Conservation (phyloP, 768 basidiomycete species). For the Cyclocybe cylindracea region DNA sequence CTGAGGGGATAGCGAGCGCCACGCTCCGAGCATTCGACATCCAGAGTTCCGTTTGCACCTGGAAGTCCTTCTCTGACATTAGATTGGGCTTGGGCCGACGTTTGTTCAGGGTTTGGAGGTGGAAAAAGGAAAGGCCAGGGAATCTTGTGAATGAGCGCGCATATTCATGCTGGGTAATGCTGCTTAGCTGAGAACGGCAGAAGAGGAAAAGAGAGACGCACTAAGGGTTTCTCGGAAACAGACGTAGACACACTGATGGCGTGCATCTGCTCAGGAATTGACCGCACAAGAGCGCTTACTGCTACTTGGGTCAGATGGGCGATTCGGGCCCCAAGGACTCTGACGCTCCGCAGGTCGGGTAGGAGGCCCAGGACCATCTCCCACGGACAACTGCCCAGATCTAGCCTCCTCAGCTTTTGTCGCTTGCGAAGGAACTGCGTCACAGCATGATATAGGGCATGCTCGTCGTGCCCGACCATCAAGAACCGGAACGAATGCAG, state of each 20-base stretch:
- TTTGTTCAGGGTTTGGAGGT: constrained; percentile 48
- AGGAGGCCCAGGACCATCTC: constrained; percentile 54
- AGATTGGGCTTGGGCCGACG: constrained; percentile 57
- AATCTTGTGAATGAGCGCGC: constrained; percentile 49
- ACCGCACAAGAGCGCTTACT: constrained; percentile 37
- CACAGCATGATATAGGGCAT: constrained; percentile 51
- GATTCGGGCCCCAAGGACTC: constrained; percentile 61
- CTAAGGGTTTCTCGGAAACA: constrained; percentile 52
- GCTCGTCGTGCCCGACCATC: constrained; percentile 62
- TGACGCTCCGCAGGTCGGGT: constrained; percentile 49
- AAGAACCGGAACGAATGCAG: constrained; percentile 65
- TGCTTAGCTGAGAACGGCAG: not conserved
- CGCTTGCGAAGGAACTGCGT: constrained; percentile 53
- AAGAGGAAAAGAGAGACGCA: constrained; percentile 25
- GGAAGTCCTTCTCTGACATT: constrained; percentile 61
- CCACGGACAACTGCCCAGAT: constrained; percentile 68
- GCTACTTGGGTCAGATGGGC: constrained; percentile 44
- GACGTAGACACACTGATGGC: constrained; percentile 55
- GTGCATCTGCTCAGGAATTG: constrained; percentile 47
- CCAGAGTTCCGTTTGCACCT: constrained; percentile 59
- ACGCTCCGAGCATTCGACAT: constrained; percentile 49
- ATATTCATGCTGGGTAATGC: constrained; percentile 47
- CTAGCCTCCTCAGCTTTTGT: constrained; percentile 50
- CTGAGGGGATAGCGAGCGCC: constrained; percentile 46
- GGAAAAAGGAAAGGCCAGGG: constrained; percentile 56